Base-by-base conservation (phyloP, 768 basidiomycete species). In the Boletellus sp. region DNA sequence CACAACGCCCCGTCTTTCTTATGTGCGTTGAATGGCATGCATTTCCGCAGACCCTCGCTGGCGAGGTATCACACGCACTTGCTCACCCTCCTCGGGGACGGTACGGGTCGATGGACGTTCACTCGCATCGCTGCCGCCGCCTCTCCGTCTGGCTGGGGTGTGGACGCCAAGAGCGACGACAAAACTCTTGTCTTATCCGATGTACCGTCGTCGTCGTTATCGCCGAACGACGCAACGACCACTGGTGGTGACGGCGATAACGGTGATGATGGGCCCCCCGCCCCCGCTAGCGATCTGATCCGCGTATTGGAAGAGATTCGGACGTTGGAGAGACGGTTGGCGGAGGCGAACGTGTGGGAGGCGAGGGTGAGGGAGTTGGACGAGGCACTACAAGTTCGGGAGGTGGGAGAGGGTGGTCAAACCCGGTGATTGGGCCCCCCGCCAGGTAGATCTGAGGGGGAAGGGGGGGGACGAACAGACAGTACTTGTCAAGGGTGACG, bases 61-160 rank as follows among this genome's bases (percentile, higher is more conserved):
- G 80, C 82, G 59, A 93, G 89, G 64, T 94, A 96, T 64, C 95
- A 98, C 67, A 88, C 82, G 4, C 86, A 89, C 42, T 77, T 95
- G 23, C 77, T 97, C 16, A 89, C 88, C 1, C 73, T 97, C 13
- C 70, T 75, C 7, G 91, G 92, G 8, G 87, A 88, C 42, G 78
- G 77, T 1, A 76, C 82, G 0, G 85, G 84, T 1, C 67, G 74
- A 47, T 93, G 90, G 89, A 81, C 80, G 26, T 76, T 90, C 4
- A 73, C 79, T 4, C 78, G 78, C 8, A 79, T 93, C 32, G 50
- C n/a, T n/a, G n/a, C n/a, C n/a, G 28, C 45, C 3, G 11, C 28
- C 28, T 26, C 61, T 15, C 17, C 48, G 6, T 9, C 46, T 7
- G n/a, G 28, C 15, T 2, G 8, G 28, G 28, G 28, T 22, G 24